phyloP scores from a whole-genome alignment of 2,329 filamentous ascomycete genomes.

The Fusarium buxicola region DNA sequence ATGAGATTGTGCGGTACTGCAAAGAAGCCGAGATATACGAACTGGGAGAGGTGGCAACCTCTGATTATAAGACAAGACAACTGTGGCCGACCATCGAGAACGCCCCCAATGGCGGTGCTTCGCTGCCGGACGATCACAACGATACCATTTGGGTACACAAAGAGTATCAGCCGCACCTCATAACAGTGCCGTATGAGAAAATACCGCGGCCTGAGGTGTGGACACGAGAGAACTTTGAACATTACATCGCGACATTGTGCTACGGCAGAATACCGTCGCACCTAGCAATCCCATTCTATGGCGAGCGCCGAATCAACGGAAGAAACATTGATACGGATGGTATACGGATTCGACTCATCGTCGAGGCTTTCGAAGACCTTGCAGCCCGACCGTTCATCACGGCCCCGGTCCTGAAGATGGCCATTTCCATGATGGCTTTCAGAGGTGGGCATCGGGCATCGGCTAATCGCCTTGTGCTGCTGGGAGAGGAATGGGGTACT shows the following conservation, averaged over 20 bases:
- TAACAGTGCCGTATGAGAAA: constrained; percentile 52
- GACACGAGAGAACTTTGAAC: constrained; percentile 56
- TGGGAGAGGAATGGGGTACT: constrained; percentile 53
- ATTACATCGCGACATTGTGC: constrained; percentile 57
- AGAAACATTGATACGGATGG: constrained; percentile 52
- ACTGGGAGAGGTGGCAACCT: constrained; percentile 51
- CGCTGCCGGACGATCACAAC: constrained; percentile 34
- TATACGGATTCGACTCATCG: constrained; percentile 54
- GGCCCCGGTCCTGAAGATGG: constrained; percentile 56
- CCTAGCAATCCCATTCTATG: constrained; percentile 52
- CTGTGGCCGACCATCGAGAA: constrained; percentile 52
- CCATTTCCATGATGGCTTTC: constrained; percentile 56
- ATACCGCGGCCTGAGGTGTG: constrained; percentile 55
- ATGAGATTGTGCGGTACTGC: constrained; percentile 49
- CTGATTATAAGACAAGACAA: constrained; percentile 51
- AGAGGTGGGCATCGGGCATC: constrained; percentile 51
- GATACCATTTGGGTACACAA: constrained; percentile 52
- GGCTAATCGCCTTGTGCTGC: constrained; percentile 52
- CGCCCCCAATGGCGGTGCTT: constrained; percentile 42
- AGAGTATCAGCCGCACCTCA: constrained; percentile 47
- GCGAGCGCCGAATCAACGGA: constrained; percentile 43
- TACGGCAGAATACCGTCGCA: constrained; percentile 52
- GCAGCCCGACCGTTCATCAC: constrained; percentile 52
- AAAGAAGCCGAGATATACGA: constrained; percentile 50
- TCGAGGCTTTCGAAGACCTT: constrained; percentile 54